A percentile compares a stretch with the other conserved stretches of the same genome.
Evolutionary conservation across 306 rosid genomes (phyloP).

Genomic region (Abrus pulchellus): DNA sequence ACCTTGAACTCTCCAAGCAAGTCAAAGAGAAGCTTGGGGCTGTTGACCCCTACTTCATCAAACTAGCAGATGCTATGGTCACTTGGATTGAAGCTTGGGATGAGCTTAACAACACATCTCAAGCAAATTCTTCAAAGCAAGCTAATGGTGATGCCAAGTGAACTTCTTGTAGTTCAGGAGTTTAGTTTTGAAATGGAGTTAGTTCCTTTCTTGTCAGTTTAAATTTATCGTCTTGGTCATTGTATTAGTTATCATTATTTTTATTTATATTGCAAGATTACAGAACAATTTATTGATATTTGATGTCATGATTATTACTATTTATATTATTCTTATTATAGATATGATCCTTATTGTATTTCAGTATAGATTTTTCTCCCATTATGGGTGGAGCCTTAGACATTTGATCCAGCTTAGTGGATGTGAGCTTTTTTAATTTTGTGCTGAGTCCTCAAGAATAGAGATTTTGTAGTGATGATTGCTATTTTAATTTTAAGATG

Average conservation of each 20-base stretch:
- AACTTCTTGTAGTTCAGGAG: slow-evolving; percentile 31
- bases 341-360: not conserved
- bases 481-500: not conserved
- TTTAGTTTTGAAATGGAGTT: slow-evolving; percentile 17
- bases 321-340: slow-evolving; percentile 13
- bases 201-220: slow-evolving; percentile 36
- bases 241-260: slow-evolving; percentile 34
- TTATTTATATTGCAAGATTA: slow-evolving; percentile 42
- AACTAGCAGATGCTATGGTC: slow-evolving; percentile 89
- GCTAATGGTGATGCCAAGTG: slow-evolving; percentile 62
- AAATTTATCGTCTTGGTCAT: slow-evolving; percentile 13
- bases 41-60: slow-evolving; percentile 73
- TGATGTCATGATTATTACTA: slow-evolving; percentile 36
- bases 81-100: slow-evolving; percentile 98
- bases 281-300: slow-evolving; percentile 47
- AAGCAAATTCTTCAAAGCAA: slow-evolving; percentile 44
- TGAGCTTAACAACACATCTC: slow-evolving; percentile 71
- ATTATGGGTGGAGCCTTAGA: not conserved
- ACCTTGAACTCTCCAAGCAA: slow-evolving; percentile 88
- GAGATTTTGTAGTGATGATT: not conserved
- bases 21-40: slow-evolving; percentile 74
- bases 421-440: not conserved
- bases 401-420: not conserved
- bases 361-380: not conserved
- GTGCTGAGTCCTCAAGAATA: not conserved